A percentile compares a stretch with the other conserved stretches of the same genome.
Evolutionary conservation across 495 filamentous ascomycete genomes (phyloP).

Genomic region (Podospora conica): DNA sequence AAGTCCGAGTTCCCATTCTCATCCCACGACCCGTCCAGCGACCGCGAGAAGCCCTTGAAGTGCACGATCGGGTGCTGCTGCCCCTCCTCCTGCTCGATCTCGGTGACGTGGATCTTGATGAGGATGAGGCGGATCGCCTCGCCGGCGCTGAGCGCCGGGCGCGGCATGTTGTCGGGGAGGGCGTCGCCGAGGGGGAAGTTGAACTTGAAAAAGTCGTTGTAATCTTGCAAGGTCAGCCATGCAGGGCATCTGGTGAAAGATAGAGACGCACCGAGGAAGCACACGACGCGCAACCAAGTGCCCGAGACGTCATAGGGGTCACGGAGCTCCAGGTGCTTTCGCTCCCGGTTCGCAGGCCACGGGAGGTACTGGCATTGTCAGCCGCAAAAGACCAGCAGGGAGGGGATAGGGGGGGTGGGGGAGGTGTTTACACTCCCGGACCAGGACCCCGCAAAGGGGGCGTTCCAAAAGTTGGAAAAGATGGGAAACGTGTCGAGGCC

Average conservation of each 20-base stretch:
- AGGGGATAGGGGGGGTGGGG: too few species aligned
- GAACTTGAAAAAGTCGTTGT: constrained; percentile 55
- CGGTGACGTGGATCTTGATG: constrained; percentile 51
- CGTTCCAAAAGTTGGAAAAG: constrained; percentile 44
- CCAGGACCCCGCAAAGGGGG: constrained; percentile 48
- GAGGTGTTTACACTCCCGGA: constrained; percentile 27
- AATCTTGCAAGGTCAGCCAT: constrained; percentile 34
- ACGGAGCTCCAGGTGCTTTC: constrained; percentile 28
- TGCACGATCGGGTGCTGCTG: constrained; percentile 50
- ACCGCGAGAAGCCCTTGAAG: constrained; percentile 50
- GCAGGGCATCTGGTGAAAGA: constrained; percentile 8
- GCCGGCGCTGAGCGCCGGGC: constrained; percentile 44
- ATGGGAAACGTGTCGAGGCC: constrained; percentile 34
- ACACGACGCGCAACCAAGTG: constrained; percentile 54
- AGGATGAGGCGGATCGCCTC: constrained; percentile 59
- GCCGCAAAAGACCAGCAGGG: too few species aligned
- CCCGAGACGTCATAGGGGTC: constrained; percentile 59
- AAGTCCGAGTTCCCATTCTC: constrained; percentile 54
- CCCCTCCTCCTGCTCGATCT: constrained; percentile 44
- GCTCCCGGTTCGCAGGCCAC: constrained; percentile 8
- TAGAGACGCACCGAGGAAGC: constrained; percentile 35
- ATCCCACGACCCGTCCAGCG: constrained; percentile 51
- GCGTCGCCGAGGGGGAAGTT: constrained; percentile 44
- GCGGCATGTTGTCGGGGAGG: constrained; percentile 34
- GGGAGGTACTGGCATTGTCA: constrained; percentile 23